Percentiles rank a stretch among this genome's conserved stretches.
These are phyloP conservation scores for Alloteropsis semialata DNA, from an alignment of 176 grass and related monocot species.

Conservation along the genomic window DNA sequence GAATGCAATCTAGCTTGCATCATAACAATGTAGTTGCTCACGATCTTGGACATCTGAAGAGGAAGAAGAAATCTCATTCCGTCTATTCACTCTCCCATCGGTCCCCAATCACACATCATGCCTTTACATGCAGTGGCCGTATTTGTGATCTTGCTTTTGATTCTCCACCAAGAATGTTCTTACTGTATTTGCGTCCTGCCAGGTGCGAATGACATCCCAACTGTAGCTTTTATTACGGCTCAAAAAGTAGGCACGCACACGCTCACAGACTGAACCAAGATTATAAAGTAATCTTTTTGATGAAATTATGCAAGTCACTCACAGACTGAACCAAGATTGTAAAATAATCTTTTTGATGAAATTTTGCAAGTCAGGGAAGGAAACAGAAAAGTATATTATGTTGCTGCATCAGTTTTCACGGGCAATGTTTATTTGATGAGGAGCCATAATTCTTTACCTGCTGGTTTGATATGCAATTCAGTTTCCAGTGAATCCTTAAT, in stretches of 20 bases:
- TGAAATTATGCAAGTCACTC: no score
- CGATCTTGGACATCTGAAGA: constrained; percentile 40
- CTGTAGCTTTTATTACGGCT: not conserved
- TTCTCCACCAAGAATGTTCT: not conserved
- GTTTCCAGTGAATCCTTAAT: no score
- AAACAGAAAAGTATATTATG: not conserved
- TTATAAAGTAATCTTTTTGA: not conserved
- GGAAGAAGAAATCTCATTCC: constrained; percentile 31
- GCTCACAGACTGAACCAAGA: not conserved
- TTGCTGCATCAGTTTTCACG: no score
- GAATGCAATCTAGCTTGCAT: constrained; percentile 28
- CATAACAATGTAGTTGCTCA: not conserved
- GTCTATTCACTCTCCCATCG: constrained; percentile 5
- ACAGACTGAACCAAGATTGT: no score
- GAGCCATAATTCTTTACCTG: not conserved
- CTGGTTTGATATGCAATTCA: not conserved
- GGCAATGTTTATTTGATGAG: no score
- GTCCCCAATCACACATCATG: constrained; percentile 14
- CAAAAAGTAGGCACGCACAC: not conserved
- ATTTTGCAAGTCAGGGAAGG: not conserved
- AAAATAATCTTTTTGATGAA: no score
- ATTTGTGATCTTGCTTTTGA: not conserved
- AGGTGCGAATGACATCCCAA: not conserved
- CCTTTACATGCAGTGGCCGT: constrained; percentile 10
- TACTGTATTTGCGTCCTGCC: not conserved